phyloP scores from a whole-genome alignment of 371 early-diverging fungal genomes.

The Mucor circinelloides region DNA sequence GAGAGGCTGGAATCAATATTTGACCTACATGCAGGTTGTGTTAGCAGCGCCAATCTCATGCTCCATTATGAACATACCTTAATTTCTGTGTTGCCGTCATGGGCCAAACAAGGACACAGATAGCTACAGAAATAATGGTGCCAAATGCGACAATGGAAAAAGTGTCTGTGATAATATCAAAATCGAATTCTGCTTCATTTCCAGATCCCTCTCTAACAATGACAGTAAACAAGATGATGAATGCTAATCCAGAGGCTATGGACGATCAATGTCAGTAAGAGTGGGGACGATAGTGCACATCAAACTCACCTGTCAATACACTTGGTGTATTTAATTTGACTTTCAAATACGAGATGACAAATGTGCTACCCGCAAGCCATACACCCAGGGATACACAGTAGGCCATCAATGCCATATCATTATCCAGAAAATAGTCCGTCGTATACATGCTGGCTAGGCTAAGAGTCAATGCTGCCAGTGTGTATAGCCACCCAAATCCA shows the following conservation, averaged over 20 bases:
- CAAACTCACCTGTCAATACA: slow-evolving; percentile 52
- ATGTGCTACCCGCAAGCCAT: slow-evolving; percentile 63
- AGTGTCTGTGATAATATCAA: slow-evolving; percentile 48
- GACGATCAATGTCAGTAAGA: neutral
- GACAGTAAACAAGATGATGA: slow-evolving; percentile 58
- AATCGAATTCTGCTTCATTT: slow-evolving; percentile 38
- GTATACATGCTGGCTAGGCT: slow-evolving; percentile 52
- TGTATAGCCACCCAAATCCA: slow-evolving; percentile 51
- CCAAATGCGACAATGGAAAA: slow-evolving; percentile 55
- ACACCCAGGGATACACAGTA: slow-evolving; percentile 52
- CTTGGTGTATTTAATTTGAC: slow-evolving; percentile 56
- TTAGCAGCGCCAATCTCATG: too few relatives aligned
- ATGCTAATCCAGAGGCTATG: slow-evolving; percentile 57
- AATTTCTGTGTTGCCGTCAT: slow-evolving; percentile 59
- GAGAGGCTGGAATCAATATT: slow-evolving; percentile 18
- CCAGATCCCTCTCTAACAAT: slow-evolving; percentile 48
- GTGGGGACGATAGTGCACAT: slow-evolving; percentile 20
- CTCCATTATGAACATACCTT: too few relatives aligned
- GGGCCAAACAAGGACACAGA: slow-evolving; percentile 62
- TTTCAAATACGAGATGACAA: slow-evolving; percentile 59
- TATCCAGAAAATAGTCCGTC: slow-evolving; percentile 52
- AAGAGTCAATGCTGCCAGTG: slow-evolving; percentile 45
- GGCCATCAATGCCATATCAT: slow-evolving; percentile 38
- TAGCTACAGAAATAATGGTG: slow-evolving; percentile 46
- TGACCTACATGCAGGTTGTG: slow-evolving; percentile 30